Conservation (phyloP, 768 basidiomycete genomes). For the Russula vinacea region DNA sequence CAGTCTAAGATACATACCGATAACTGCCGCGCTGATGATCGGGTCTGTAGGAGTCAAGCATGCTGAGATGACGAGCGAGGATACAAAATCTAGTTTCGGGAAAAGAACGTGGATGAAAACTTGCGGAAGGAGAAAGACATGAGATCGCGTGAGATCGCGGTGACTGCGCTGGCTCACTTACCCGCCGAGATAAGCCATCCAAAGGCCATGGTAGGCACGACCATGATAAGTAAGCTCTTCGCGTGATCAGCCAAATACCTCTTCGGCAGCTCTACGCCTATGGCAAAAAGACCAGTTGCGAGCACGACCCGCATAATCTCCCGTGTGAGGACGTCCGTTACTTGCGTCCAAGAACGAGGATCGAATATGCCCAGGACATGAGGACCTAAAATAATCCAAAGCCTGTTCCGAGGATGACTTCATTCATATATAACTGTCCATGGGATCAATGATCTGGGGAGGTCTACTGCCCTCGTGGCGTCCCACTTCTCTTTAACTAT, state of each 20-base stretch:
- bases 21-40: conserved; percentile 82
- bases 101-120: conserved; percentile 70
- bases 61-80: conserved; percentile 81
- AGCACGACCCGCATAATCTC: conserved; percentile 88
- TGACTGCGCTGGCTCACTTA: conserved; percentile 32
- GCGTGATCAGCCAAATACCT: conserved; percentile 81
- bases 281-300: conserved; percentile 88
- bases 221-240: conserved; percentile 63
- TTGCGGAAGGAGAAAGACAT: conserved; percentile 31
- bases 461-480: background rate
- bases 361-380: conserved; percentile 68
- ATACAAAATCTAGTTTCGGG: conserved; percentile 63
- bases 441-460: background rate
- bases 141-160: background rate
- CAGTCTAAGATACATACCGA: conserved; percentile 54
- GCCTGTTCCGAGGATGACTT: conserved; percentile 86
- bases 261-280: conserved; percentile 88
- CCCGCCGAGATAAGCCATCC: conserved; percentile 79
- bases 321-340: conserved; percentile 63
- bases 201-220: conserved; percentile 81
- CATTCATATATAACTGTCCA: conserved; percentile 76
- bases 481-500: conserved; percentile 75
- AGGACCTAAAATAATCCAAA: conserved; percentile 69
- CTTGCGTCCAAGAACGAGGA: conserved; percentile 66
- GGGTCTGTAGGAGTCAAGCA: conserved; percentile 95